Evolutionary conservation across 768 basidiomycete genomes (phyloP), one percentile per base, ranked within the genome.

Genomic region (Suillus weaverae): DNA sequence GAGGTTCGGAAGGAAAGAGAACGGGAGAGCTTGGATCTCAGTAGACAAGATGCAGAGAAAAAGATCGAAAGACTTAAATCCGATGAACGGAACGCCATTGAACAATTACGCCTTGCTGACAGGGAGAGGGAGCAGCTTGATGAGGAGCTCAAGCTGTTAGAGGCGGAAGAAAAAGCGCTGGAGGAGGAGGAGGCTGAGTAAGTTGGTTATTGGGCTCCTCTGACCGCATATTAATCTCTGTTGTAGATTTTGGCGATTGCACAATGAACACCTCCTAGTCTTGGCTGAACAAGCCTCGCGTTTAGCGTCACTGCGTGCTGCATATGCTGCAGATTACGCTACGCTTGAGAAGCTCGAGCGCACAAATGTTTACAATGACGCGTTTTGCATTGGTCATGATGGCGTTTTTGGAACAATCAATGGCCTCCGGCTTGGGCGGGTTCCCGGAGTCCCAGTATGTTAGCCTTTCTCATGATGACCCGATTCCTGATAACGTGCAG

Each of bases 381-480:
- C 94, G 0, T 97, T 97, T 73, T 95, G 94, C 71, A 96, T 97
- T 69, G 94, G 95, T 3, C 94, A 95, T 66, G 95, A 97, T 70
- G 93, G 94, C 6, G 91, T 92, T 1, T 95, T 99, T 71, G 97
- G 95, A 2, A 99, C 97, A n/a, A 98, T 99, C 76, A 99, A 99
- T 71, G 95, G 95, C 3, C 83, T 99, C 16, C 86, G 97, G 43
- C 78, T 99, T 26, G 97, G 97, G 4, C 87, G 96, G 67, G 88
- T 96, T 11, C 87, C 92, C 51, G 88, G 89, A 35, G 88, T 91
- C 54, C 89, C 88, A n/a, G 92, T 93, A 73, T 48, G 88, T 80
- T 41, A 39, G 41, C 33, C n/a, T 44, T 64, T 65, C 44, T 35
- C 32, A 57, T 39, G 43, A 13, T 63, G 18, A 30, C 55, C 32